These are phyloP conservation scores for Baorangia bicolor DNA, from an alignment of 768 basidiomycete genomes.

Conservation along the genomic window DNA sequence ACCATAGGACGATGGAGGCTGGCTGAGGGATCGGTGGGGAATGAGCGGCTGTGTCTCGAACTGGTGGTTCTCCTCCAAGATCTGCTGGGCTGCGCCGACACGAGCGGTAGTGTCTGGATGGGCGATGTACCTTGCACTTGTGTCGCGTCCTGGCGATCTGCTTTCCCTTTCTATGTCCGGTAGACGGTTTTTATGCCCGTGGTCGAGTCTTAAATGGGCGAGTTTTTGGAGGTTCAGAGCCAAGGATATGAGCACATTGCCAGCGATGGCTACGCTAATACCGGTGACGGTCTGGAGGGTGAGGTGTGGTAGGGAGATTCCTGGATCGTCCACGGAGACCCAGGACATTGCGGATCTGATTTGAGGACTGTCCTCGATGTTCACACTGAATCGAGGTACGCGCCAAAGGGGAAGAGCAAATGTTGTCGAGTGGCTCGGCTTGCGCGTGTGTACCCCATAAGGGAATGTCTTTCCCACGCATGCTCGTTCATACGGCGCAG, in stretches of 20 bases:
- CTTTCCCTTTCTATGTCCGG: conserved; percentile 13
- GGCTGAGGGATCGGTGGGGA: conserved; percentile 24
- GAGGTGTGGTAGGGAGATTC: conserved; percentile 52
- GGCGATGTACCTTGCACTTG: background rate
- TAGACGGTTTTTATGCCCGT: conserved; percentile 25
- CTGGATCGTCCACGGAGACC: conserved; percentile 15
- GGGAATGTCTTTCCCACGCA: conserved; percentile 24
- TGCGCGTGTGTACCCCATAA: background rate
- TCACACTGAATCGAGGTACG: background rate
- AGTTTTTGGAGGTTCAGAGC: conserved; percentile 93
- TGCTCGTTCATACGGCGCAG: background rate
- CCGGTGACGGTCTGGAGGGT: conserved; percentile 64
- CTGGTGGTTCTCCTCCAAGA: conserved; percentile 4
- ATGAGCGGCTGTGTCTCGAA: conserved; percentile 32
- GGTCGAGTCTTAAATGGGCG: conserved; percentile 72
- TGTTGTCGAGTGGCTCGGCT: too few species aligned
- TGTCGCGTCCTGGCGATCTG: conserved; percentile 2
- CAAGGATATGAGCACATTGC: conserved; percentile 86
- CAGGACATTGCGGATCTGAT: conserved; percentile 11
- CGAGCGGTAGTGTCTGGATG: conserved; percentile 1
- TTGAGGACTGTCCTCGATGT: background rate
- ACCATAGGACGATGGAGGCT: conserved; percentile 22
- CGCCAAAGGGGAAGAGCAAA: background rate
- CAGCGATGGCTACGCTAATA: conserved; percentile 77
- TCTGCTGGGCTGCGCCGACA: conserved; percentile 7